Base-by-base conservation (phyloP, 2,329 filamentous ascomycete genomes). In the Arthroderma uncinatum region DNA sequence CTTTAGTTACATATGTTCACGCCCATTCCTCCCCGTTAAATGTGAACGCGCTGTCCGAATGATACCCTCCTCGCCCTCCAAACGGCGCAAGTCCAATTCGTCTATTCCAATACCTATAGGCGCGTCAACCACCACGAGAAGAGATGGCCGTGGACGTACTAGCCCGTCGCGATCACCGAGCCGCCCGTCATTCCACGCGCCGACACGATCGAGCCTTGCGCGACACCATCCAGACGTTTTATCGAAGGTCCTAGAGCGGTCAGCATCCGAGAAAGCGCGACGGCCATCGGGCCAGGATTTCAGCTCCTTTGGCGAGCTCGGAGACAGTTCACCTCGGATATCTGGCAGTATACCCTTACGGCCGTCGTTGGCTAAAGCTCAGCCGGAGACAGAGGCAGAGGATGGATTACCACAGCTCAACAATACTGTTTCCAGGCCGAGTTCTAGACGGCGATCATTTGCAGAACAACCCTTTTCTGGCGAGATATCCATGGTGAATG, bases 141-240 rank as follows among this genome's bases (percentile, higher is more conserved):
- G 12, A 39, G 50, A 28, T 57, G 71, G 70, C 52, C 65, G 62
- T 25, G 55, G 59, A 37, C 58, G 59, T 21, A 60, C 62, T 63
- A 60, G 62, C 50, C 61, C 61, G 56, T 59, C 65, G 30, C 64
- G 70, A 16, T 67, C 69, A 39, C 62, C 67, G 6, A 64, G 66
- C 50, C 76, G 77, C 0, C 77, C 80, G 0, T 85, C 83, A 0
- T 86, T 83, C 65, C 80, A 80, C 56, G 85, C 83, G n/a, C 83
- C 85, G 0, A 86, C 83, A 0, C 82, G 78, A 65, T 77, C 83
- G 10, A 87, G 82, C 63, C 70, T 86, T 12, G 75, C 82, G 58
- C 79, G 80, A 61, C 78, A 80, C 52, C 80, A 85, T 60, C 81
- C 83, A 0, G 78, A 82, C 9, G 73, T 84, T 5, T 69, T 84